phyloP scores from a whole-genome alignment of 139 green algal genomes.

The Spirogloea muscicola region DNA sequence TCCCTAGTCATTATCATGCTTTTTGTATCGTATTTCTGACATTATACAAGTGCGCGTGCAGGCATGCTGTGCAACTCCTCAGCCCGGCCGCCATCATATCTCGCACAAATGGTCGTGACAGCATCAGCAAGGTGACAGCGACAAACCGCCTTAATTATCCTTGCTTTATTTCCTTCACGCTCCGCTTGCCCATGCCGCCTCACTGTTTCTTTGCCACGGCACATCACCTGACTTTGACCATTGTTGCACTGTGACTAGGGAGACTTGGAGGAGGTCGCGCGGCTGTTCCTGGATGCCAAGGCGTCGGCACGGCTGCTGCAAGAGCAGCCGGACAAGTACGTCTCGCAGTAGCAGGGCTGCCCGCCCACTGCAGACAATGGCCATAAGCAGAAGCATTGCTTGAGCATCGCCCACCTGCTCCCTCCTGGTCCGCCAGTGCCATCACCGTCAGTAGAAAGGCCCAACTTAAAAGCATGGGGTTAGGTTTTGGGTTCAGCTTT shows the following conservation, averaged over 20 bases:
- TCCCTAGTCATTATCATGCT: neutral
- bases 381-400: no score
- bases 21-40: neutral
- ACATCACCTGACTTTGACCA: neutral
- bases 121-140: constrained; percentile 45
- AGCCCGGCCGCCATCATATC: constrained; percentile 79
- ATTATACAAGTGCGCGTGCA: neutral
- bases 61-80: constrained; percentile 82
- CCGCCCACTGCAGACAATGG: no score
- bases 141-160: neutral
- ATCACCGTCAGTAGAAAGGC: no score
- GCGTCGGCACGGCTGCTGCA: constrained; percentile 77
- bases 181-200: neutral
- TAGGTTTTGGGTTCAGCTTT: no score
- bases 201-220: neutral
- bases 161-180: neutral
- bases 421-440: no score
- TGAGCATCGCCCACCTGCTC: no score
- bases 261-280: constrained; percentile 76
- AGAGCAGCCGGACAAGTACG: constrained; percentile 92
- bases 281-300: constrained; percentile 94
- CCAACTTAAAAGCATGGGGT: no score
- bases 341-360: no score
- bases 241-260: constrained; percentile 15
- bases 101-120: constrained; percentile 66